A percentile compares a stretch with the other conserved stretches of the same genome.
phyloP scores from a whole-genome alignment of 1,284 basidiomycete species.

The Mycena sp. region DNA sequence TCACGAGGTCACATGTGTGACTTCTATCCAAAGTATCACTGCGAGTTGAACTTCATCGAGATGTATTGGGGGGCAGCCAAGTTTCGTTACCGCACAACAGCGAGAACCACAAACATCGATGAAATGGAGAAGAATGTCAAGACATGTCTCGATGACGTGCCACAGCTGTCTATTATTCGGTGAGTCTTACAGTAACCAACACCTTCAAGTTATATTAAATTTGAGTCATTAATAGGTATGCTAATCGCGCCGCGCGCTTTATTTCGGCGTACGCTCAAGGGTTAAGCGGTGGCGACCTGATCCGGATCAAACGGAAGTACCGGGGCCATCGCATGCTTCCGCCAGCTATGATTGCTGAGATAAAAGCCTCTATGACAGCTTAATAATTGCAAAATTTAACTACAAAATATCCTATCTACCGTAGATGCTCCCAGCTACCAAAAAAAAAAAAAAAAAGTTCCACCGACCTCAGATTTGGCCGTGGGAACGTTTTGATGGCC shows the following conservation, averaged over 20 bases:
- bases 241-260: slow-evolving; percentile 28
- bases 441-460: not conserved
- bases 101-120: slow-evolving; percentile 15
- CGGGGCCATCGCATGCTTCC: slow-evolving; percentile 29
- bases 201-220: not conserved
- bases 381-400: not conserved
- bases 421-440: not conserved
- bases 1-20: slow-evolving; percentile 1
- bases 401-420: not conserved
- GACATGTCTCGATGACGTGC: slow-evolving; percentile 17
- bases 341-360: slow-evolving; percentile 12
- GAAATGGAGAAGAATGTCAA: slow-evolving; percentile 19
- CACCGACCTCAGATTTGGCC: not conserved
- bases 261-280: slow-evolving; percentile 28
- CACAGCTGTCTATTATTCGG: too few species aligned
- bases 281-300: slow-evolving; percentile 20
- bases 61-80: slow-evolving; percentile 11
- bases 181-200: too few species aligned
- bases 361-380: not conserved
- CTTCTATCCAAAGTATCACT: too few species aligned
- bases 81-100: slow-evolving; percentile 16
- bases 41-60: too few species aligned
- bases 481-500: not conserved
- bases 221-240: slow-evolving; percentile 19
- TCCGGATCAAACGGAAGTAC: slow-evolving; percentile 24